Conservation (phyloP, 176 grass and related monocot species). For the Musa acuminata region DNA sequence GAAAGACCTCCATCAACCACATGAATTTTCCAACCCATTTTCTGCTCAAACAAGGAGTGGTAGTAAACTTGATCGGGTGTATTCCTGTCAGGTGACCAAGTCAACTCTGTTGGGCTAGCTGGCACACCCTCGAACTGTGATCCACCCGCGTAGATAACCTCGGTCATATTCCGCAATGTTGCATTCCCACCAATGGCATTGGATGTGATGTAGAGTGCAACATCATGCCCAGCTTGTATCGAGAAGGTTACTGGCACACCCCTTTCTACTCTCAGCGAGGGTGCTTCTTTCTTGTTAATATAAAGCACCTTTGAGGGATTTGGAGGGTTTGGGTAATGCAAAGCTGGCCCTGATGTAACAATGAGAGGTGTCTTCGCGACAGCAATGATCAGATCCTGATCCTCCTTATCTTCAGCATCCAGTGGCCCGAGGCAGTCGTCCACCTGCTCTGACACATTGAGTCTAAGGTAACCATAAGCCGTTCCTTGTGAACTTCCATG, state of each 20-base stretch:
- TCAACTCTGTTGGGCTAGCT: conserved; percentile 55
- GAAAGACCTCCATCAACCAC: conserved; percentile 23
- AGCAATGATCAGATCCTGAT: conserved; percentile 60
- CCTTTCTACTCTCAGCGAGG: conserved; percentile 76
- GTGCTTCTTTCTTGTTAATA: conserved; percentile 95
- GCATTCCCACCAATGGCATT: conserved; percentile 71
- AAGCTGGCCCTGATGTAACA: conserved; percentile 42
- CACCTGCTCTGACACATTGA: conserved; percentile 36
- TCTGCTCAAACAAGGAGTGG: conserved; percentile 33
- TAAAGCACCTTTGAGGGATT: conserved; percentile 68
- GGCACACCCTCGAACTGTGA: conserved; percentile 45
- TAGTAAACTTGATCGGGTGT: conserved; percentile 75
- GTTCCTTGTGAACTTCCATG: conserved; percentile 31
- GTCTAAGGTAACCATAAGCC: conserved; percentile 36
- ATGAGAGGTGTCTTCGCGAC: conserved; percentile 60
- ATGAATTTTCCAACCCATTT: conserved; percentile 74
- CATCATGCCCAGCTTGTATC: conserved; percentile 70
- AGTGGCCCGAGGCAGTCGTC: conserved; percentile 45
- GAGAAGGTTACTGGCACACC: conserved; percentile 86
- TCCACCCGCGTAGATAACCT: conserved; percentile 57
- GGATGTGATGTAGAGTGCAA: conserved; percentile 72
- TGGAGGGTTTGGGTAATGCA: conserved; percentile 77
- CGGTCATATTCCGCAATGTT: conserved; percentile 44
- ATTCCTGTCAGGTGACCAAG: conserved; percentile 68
- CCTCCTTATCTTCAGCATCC: conserved; percentile 86